Evolutionary conservation across 805 yeast species (phyloP).

Genomic region (Wickerhamomyces strasburgensis): DNA sequence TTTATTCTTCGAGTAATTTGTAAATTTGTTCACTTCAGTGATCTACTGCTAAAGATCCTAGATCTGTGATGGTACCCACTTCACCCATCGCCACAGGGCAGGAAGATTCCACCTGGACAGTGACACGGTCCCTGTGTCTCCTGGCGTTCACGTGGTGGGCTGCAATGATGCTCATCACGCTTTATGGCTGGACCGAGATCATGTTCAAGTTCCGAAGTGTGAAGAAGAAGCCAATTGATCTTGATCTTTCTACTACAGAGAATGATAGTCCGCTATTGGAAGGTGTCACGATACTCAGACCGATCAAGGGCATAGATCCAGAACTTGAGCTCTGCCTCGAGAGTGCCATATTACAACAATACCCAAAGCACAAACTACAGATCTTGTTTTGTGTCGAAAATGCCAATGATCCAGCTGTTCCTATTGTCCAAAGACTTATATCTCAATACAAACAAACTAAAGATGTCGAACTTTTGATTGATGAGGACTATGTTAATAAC

Average conservation of each 20-base stretch:
- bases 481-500: slow-evolving; percentile 31
- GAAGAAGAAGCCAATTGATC: slow-evolving; percentile 15
- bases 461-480: slow-evolving; percentile 53
- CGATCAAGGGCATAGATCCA: slow-evolving; percentile 80
- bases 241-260: neutral
- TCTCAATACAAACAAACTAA: slow-evolving; percentile 44
- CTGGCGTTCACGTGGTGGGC: slow-evolving; percentile 25
- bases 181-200: slow-evolving; percentile 23
- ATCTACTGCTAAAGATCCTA: no score
- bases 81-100: no score
- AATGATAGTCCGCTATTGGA: slow-evolving; percentile 37
- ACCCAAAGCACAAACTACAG: slow-evolving; percentile 57
- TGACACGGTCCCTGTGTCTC: neutral
- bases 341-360: slow-evolving; percentile 62
- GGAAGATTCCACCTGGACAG: no score
- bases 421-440: slow-evolving; percentile 47
- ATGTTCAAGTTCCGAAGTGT: slow-evolving; percentile 15
- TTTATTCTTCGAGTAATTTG: no score
- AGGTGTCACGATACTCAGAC: slow-evolving; percentile 75
- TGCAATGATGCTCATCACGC: slow-evolving; percentile 15
- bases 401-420: slow-evolving; percentile 57
- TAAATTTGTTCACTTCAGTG: no score
- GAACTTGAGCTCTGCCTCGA: slow-evolving; percentile 65
- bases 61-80: no score
- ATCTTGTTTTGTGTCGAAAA: slow-evolving; percentile 73